phyloP scores from a whole-genome alignment of 495 filamentous ascomycete species.

The Choiromyces venosus region DNA sequence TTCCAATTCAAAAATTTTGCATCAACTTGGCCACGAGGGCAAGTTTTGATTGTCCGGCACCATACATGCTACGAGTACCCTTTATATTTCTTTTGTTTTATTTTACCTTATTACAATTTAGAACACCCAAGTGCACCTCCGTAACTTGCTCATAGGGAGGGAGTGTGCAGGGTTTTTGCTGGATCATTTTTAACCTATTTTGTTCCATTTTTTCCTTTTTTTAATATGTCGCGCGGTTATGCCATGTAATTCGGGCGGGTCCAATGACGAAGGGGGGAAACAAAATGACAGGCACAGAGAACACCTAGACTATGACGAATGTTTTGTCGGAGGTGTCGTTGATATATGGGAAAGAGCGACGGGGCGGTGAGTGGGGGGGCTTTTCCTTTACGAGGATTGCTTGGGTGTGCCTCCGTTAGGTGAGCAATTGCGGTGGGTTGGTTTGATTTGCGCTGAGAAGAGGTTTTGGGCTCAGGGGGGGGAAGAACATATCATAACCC shows the following conservation, averaged over 20 bases:
- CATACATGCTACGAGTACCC: background rate
- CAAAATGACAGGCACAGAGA: background rate
- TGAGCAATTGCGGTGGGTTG: slow-evolving; percentile 22
- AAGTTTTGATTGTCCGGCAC: too few species aligned
- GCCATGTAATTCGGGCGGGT: slow-evolving; percentile 1
- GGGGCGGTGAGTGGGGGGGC: slow-evolving; percentile 28
- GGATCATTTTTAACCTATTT: background rate
- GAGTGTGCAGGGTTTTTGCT: background rate
- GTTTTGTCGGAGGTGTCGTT: slow-evolving; percentile 21
- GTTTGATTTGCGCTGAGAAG: slow-evolving; percentile 25
- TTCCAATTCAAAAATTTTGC: too few species aligned
- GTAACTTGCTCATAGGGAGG: background rate
- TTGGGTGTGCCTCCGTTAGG: slow-evolving; percentile 8
- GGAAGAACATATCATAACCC: background rate
- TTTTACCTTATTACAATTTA: background rate
- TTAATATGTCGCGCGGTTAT: background rate
- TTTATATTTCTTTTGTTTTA: background rate
- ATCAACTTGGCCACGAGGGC: too few species aligned
- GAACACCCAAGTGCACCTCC: background rate
- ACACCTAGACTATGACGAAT: slow-evolving; percentile 25
- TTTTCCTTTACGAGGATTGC: background rate
- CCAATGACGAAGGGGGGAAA: slow-evolving; percentile 3
- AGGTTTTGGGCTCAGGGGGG: slow-evolving; percentile 25
- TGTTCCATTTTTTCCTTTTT: background rate
- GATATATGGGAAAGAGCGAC: slow-evolving; percentile 31